Base-by-base conservation (phyloP, 2,329 filamentous ascomycete genomes). In the Epichloe gansuensis region DNA sequence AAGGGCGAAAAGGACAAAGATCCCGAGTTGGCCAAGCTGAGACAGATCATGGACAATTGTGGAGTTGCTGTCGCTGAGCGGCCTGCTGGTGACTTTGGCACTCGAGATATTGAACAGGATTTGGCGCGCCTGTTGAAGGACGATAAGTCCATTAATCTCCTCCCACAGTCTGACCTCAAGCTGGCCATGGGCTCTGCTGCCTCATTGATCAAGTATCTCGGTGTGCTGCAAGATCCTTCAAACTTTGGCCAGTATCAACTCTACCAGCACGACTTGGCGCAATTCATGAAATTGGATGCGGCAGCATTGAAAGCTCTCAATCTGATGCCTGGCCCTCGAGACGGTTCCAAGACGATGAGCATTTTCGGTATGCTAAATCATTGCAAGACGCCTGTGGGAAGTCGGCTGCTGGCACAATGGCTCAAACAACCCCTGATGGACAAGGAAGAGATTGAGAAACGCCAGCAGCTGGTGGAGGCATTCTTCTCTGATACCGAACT, bases 261-360 rank as follows among this genome's bases (percentile, higher is more conserved):
- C 15, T 98, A 97, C 64, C 93, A 98, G 69, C 93, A 98, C 68
- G 93, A 98, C 64, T 72, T 98, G 45, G 85, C 91, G 2, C 91
- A 98, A 62, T 98, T 89, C 67, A 98, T 98, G 93, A 98, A 96
- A 70, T 77, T 98, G 4, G 93, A 98, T 68, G 90, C 94, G 0
- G 89, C 93, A 1, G 93, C 93, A 0, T 74, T 98, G 44, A 91
- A 94, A 63, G 93, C 93, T 0, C 77, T 98, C 51, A 98, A 98
- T 62, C 78, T 98, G 39, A 97, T 98, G 91, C 94, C 93, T 5
- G 91, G 93, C 5, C 88, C 88, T 0, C 83, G 90, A 58, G 93
- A 98, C 63, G 93, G 93, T 2, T 81, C 89, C n/a, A 97, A 96
- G 73, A 94, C 82, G 1, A 98, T 98, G 93, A 97, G 91, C 64